Evolutionary conservation across 495 filamentous ascomycete genomes (phyloP), one percentile per base, ranked within the genome.

Genomic region (Hypoxylon lenormandii): DNA sequence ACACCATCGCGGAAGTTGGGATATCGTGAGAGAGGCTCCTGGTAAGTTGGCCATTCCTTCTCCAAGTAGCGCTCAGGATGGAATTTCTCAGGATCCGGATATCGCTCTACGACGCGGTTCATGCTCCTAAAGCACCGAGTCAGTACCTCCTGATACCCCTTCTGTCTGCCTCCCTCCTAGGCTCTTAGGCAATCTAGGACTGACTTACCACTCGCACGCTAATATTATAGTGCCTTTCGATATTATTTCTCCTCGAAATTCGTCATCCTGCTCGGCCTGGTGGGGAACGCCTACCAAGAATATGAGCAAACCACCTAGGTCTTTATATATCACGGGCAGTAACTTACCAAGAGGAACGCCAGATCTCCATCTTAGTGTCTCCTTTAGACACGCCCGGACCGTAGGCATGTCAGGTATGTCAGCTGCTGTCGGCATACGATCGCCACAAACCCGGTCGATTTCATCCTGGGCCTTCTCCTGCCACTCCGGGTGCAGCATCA

Each of bases 331-430:
- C 5, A 49, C 16, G 7, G 30, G 11, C 15, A 48, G 19, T 19
- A 30, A 66, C 78, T 69, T 63, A 81, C 80, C 81, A 0, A 83
- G 74, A 13, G 81, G 81, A 10, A 82, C 80, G 26, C 80, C 80
- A 15, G 86, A 87, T 37, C 85, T 75, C 88, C 88, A 90, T 48
- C 88, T 82, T 15, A 86, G 65, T 19, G 83, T 82, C 75, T 90
- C 88, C 72, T 87, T 85, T 38, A 89, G 74, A 33, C 86, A 83
- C 5, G 88, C 87, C 12, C 86, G 74, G 19, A 89, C 77, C 0
- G 74, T 83, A 0, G 83, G 84, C 18, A 86, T 73, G 15, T 83
- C 60, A 12, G 77, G 69, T 46, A 80, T 79, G 60, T 87, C 81
- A 5, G 67, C 71, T 52, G 84, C 81, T 13, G 75, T 79, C 7